Base-by-base conservation (phyloP, 2,329 filamentous ascomycete species). In the Botrytis aclada region DNA sequence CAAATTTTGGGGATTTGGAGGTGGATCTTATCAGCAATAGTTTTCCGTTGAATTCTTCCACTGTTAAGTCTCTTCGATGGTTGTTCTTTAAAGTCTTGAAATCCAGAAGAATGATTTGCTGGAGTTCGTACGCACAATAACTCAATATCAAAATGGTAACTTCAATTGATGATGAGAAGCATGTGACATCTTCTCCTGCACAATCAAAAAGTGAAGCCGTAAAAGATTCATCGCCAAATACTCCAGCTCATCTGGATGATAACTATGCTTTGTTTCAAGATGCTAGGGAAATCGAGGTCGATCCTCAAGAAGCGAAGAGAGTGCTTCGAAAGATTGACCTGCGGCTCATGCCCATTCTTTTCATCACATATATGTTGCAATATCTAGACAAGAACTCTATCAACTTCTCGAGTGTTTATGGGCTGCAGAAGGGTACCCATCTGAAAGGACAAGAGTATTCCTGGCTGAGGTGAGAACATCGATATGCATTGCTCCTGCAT, bases 341-440 rank as follows among this genome's bases (percentile, higher is more conserved):
- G 75, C 81, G 82, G 20, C 81, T 90, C 16, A 85, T 90, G 8
- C 87, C 88, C 0, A 80, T 90, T 18, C 80, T 90, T 16, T 89
- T 89, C 74, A 75, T 86, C 60, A 88, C 86, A 0, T 90, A 90
- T 77, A 86, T 86, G 81, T 79, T 90, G 74, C 88, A 88, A 77
- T 89, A 89, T 73, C 88, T 90, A 83, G 88, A 90, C 79, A 90
- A 90, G 79, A 85, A 85, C 77, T 82, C 83, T 0, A 83, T 86
- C 79, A 86, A 85, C 76, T 87, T 87, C 78, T 85, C 85, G 12
- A 84, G 83, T 72, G 83, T 84, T 0, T 87, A 84, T 75, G 85
- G 85, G 0, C 78, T 87, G 20, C 79, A 84, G 61, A 78, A 84
- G 47, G 85, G 83, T 1, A 86, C 85, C 0, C 79, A 87, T 70